Conservation (phyloP, 768 basidiomycete genomes). For the Russula brevipes region DNA sequence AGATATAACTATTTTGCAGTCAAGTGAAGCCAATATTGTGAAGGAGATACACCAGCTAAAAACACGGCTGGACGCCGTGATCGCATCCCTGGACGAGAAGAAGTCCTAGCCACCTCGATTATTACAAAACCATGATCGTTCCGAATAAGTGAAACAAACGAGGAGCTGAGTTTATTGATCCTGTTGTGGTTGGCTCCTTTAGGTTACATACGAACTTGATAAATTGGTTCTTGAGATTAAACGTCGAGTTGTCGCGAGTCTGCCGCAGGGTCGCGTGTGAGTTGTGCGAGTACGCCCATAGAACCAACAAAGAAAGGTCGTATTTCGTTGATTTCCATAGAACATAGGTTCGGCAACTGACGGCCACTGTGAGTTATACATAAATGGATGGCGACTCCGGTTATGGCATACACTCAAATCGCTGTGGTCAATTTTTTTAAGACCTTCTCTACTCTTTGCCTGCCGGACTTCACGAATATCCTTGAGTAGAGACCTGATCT, state of each 20-base stretch:
- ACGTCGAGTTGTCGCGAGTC: slow-evolving; percentile 8
- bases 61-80: slow-evolving; percentile 36
- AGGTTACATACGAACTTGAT: neutral
- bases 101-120: slow-evolving; percentile 10
- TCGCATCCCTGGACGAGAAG: slow-evolving; percentile 33
- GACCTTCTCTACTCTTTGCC: slow-evolving; percentile 85
- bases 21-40: slow-evolving; percentile 62
- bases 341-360: slow-evolving; percentile 78
- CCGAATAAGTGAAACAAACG: neutral
- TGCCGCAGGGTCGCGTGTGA: slow-evolving; percentile 33
- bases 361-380: neutral
- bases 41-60: slow-evolving; percentile 58
- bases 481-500: slow-evolving; percentile 78
- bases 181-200: too few relatives aligned
- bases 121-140: neutral
- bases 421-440: slow-evolving; percentile 72
- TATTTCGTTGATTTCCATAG: slow-evolving; percentile 94
- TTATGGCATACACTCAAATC: slow-evolving; percentile 61
- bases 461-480: slow-evolving; percentile 95
- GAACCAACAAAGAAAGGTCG: slow-evolving; percentile 82
- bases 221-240: neutral
- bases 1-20: slow-evolving; percentile 39
- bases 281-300: slow-evolving; percentile 66
- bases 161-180: too few relatives aligned
- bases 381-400: neutral